A percentile compares a stretch with the other conserved stretches of the same genome.
Conservation (phyloP, 306 rosid genomes). For the Gastrolobium bilobum region DNA sequence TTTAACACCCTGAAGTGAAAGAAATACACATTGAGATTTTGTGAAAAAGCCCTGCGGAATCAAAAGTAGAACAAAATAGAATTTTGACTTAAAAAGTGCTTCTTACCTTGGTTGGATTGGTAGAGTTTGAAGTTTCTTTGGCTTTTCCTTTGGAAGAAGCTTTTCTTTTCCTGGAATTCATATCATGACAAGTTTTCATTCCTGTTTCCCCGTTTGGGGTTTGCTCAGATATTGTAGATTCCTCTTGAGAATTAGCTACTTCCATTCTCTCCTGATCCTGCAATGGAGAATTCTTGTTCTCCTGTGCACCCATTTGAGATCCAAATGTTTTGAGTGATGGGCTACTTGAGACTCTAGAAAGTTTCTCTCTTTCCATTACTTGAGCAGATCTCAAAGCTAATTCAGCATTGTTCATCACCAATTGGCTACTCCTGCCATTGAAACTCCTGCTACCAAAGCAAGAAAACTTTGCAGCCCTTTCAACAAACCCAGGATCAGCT, state of each 20-base stretch:
- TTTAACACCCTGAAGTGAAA: constrained; percentile 60
- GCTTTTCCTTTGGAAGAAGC: constrained; percentile 68
- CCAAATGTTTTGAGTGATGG: constrained; percentile 76
- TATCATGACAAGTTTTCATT: constrained; percentile 51
- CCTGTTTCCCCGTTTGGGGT: constrained; percentile 58
- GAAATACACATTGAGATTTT: neutral
- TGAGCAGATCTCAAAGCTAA: constrained; percentile 54
- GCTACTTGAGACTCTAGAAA: constrained; percentile 78
- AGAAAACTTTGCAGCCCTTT: constrained; percentile 90
- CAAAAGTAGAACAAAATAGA: neutral
- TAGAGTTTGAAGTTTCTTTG: constrained; percentile 56
- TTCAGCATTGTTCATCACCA: constrained; percentile 59
- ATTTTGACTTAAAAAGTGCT: constrained; percentile 21
- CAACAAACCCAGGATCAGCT: constrained; percentile 92
- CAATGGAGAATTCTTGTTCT: constrained; percentile 55
- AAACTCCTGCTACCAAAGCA: constrained; percentile 93
- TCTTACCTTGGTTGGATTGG: constrained; percentile 60
- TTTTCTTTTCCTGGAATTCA: constrained; percentile 82
- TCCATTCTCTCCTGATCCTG: constrained; percentile 54
- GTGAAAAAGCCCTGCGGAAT: neutral
- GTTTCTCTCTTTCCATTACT: constrained; percentile 50
- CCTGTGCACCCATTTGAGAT: constrained; percentile 60
- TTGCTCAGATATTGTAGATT: constrained; percentile 77
- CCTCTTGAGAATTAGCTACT: constrained; percentile 69
- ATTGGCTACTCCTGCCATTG: constrained; percentile 63